A percentile compares a stretch with the other conserved stretches of the same genome.
Conservation (phyloP, 2,329 filamentous ascomycete species). For the Aureobasidium sp. region DNA sequence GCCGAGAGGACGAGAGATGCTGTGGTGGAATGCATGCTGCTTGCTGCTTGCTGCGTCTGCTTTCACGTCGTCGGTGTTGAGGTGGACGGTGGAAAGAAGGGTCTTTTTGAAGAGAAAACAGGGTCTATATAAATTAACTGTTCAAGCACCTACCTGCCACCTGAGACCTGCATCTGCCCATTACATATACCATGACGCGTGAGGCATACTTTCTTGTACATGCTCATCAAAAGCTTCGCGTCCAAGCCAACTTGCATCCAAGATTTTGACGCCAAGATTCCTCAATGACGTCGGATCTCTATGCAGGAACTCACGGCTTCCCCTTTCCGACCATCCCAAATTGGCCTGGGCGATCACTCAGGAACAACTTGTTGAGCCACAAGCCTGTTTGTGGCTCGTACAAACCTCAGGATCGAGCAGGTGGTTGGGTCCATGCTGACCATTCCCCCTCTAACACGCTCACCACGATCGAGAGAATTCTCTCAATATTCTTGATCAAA, state of each 20-base stretch:
- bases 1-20: slow-evolving; percentile 10
- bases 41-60: background rate
- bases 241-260: background rate
- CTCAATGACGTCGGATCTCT: background rate
- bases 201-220: background rate
- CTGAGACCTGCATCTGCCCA: background rate
- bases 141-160: background rate
- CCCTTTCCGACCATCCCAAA: background rate
- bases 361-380: background rate
- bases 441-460: background rate
- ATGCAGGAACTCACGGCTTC: slow-evolving; percentile 8
- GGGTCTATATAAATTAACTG: background rate
- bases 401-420: background rate
- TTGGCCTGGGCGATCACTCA: background rate
- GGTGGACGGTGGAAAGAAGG: background rate
- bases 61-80: background rate
- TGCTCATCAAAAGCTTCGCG: background rate
- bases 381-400: background rate
- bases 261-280: background rate
- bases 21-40: slow-evolving; percentile 3
- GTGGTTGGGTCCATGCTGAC: background rate
- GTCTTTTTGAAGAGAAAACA: background rate
- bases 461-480: background rate
- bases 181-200: background rate
- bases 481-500: background rate